A percentile compares a stretch with the other conserved stretches of the same genome.
These are phyloP conservation scores for Xylaria sp. DNA, from an alignment of 2,329 filamentous ascomycete species.

Conservation along the genomic window DNA sequence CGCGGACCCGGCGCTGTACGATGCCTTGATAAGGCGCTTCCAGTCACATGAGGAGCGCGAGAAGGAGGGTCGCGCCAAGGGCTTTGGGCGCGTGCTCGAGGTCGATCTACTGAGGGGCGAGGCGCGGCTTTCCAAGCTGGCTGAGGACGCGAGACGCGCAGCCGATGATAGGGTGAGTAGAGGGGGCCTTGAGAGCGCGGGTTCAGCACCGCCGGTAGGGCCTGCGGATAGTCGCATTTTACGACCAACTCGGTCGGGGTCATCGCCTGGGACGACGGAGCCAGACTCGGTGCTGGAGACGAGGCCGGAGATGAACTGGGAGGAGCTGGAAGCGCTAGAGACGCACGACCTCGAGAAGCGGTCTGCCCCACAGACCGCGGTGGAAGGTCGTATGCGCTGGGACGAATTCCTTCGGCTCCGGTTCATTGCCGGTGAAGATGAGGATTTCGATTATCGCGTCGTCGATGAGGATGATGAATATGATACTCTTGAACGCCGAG, in stretches of 20 bases:
- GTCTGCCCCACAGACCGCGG: slow-evolving; percentile 59
- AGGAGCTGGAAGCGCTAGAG: slow-evolving; percentile 32
- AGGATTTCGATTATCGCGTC: slow-evolving; percentile 78
- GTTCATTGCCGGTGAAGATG: slow-evolving; percentile 79
- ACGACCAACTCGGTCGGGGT: slow-evolving; percentile 1
- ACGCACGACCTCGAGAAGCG: slow-evolving; percentile 26
- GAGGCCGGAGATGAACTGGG: slow-evolving; percentile 45
- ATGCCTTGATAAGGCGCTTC: slow-evolving; percentile 80
- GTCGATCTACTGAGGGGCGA: slow-evolving; percentile 81
- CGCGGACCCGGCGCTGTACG: slow-evolving; percentile 83
- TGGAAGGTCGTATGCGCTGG: slow-evolving; percentile 78
- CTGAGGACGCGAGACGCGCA: slow-evolving; percentile 10
- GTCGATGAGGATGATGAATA: slow-evolving; percentile 80
- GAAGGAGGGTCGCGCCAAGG: slow-evolving; percentile 76
- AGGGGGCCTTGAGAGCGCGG: not conserved
- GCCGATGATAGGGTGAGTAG: not conserved
- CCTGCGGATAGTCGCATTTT: not conserved
- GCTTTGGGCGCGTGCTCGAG: slow-evolving; percentile 82
- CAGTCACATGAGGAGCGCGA: slow-evolving; percentile 79
- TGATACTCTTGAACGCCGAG: slow-evolving; percentile 70
- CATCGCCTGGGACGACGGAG: slow-evolving; percentile 11
- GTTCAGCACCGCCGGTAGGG: not conserved
- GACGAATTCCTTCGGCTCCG: slow-evolving; percentile 75
- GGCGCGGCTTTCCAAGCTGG: slow-evolving; percentile 73
- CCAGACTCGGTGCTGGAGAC: not conserved